Evolutionary conservation across 176 grass and related monocot genomes (phyloP).

Genomic region (Melocanna baccifera): DNA sequence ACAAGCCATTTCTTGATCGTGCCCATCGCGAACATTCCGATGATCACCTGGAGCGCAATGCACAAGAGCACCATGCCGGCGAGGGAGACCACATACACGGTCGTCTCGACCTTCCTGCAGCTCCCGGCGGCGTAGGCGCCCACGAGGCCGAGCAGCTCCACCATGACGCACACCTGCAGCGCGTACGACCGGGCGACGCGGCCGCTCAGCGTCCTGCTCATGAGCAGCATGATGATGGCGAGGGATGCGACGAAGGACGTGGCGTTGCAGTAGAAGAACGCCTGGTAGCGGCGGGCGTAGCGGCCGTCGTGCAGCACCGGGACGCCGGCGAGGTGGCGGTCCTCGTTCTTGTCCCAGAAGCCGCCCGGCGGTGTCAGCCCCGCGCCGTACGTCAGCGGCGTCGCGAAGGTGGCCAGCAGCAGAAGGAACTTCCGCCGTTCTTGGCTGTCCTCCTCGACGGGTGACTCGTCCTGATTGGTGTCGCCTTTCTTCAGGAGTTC

Average conservation of each 20-base stretch:
- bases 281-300: not conserved
- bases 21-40: not conserved
- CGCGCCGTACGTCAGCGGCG: slow-evolving; percentile 34
- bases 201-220: slow-evolving; percentile 7
- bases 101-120: not conserved
- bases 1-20: not conserved
- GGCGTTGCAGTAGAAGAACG: slow-evolving; percentile 48
- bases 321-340: slow-evolving; percentile 13
- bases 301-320: slow-evolving; percentile 12
- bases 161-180: slow-evolving; percentile 19
- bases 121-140: slow-evolving; percentile 28
- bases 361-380: slow-evolving; percentile 33
- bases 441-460: not conserved
- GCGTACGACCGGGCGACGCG: not conserved
- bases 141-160: slow-evolving; percentile 31
- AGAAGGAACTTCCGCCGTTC: slow-evolving; percentile 16
- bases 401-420: slow-evolving; percentile 34
- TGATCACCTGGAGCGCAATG: not conserved
- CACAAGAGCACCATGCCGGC: not conserved
- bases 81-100: slow-evolving; percentile 22
- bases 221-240: slow-evolving; percentile 31
- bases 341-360: not conserved
- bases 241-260: slow-evolving; percentile 24
- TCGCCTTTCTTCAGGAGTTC: not conserved
- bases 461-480: not conserved